phyloP scores from a whole-genome alignment of 495 filamentous ascomycete species.

The Lasiosphaeria hispida region DNA sequence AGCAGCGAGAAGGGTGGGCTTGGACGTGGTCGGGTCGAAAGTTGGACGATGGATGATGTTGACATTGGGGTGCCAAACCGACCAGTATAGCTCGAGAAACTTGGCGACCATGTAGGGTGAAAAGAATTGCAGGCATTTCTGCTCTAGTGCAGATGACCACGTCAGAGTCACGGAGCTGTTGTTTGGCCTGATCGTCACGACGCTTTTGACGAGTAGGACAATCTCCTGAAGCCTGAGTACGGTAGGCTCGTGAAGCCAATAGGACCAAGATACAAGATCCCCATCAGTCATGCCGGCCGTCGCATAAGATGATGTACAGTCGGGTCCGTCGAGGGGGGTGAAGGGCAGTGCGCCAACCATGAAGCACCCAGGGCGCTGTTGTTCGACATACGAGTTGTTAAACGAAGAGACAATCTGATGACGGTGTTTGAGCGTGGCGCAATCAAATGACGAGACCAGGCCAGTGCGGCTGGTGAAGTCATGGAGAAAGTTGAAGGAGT shows the following conservation, averaged over 20 bases:
- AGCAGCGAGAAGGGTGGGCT: conserved; percentile 24
- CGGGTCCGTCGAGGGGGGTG: not conserved
- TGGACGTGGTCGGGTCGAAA: conserved; percentile 23
- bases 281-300: not conserved
- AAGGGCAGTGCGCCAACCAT: conserved; percentile 1
- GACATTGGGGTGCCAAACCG: conserved; percentile 32
- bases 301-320: not conserved
- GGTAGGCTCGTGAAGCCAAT: conserved; percentile 27
- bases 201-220: conserved; percentile 26
- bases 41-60: conserved; percentile 29
- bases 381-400: conserved; percentile 18
- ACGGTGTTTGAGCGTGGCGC: conserved; percentile 25
- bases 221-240: conserved; percentile 27
- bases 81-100: conserved; percentile 34
- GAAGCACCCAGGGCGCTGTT: conserved; percentile 11
- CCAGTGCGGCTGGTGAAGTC: conserved; percentile 33
- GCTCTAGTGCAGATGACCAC: conserved; percentile 27
- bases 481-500: conserved; percentile 27
- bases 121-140: conserved; percentile 29
- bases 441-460: conserved; percentile 32
- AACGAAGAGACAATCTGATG: conserved; percentile 26
- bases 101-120: conserved; percentile 27
- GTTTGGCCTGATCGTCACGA: conserved; percentile 23
- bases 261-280: conserved; percentile 13
- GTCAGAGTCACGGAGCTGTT: conserved; percentile 28